Conservation (phyloP, 306 rosid genomes). For the Sophora flavescens region DNA sequence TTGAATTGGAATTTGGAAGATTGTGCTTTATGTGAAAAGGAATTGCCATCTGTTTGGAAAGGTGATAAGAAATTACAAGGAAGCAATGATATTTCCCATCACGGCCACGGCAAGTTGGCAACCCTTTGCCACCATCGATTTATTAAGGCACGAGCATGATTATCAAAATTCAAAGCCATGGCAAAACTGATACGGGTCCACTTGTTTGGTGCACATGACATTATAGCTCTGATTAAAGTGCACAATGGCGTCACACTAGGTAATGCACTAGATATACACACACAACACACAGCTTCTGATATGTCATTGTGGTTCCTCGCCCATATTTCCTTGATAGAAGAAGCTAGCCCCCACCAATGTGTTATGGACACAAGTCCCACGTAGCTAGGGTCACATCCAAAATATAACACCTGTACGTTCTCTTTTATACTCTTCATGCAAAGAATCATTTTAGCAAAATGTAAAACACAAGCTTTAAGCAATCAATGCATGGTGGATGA, state of each 20-base stretch:
- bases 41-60: conserved; percentile 3
- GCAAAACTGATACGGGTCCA: conserved; percentile 21
- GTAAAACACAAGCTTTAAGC: not conserved
- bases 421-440: not conserved
- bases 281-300: conserved; percentile 2
- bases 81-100: conserved; percentile 23
- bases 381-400: conserved; percentile 42
- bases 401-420: not conserved
- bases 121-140: conserved; percentile 9
- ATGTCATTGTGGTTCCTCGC: conserved; percentile 29
- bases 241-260: not conserved
- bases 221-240: conserved; percentile 16
- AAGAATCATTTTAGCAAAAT: not conserved
- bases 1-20: conserved; percentile 3
- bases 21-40: conserved; percentile 16
- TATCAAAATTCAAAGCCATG: conserved; percentile 2
- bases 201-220: conserved; percentile 26
- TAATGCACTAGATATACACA: not conserved
- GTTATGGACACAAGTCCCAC: not conserved
- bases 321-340: not conserved
- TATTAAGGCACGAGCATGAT: conserved; percentile 12
- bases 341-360: conserved; percentile 8
- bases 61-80: conserved; percentile 33
- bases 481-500: not conserved
- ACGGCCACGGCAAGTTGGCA: not conserved